Base-by-base conservation (phyloP, 768 basidiomycete species). In the Floccularia luteovirens region DNA sequence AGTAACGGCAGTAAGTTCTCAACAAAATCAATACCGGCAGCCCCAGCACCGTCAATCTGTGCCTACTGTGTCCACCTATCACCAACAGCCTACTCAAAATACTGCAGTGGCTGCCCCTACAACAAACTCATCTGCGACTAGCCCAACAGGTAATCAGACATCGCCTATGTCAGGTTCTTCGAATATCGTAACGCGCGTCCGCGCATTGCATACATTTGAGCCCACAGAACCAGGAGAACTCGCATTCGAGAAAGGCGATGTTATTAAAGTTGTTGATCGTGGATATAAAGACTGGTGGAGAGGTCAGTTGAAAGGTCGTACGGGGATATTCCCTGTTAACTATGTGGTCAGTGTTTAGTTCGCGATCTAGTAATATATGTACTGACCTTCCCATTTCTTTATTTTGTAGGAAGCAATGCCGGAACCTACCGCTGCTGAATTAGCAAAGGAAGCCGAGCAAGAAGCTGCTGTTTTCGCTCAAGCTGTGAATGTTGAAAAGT, bases 241-340 rank as follows among this genome's bases (percentile, higher is more conserved):
- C 1, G 80, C 82, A 1, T 94, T 98, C 53, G 83, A 90, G 37
- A 85, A 84, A 48, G 94, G 92, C 1, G 93, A 96, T 48, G 69
- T 94, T 33, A 91, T 97, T 67, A 90, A 91, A 53, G 93, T 98
- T 11, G 81, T 97, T 17, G 91, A 96, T 57, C 77, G 90, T 19
- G 85, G 83, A 17, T 94, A 94, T 60, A 85, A 89, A 51, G 91
- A 96, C 55, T 98, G 94, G 94, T 97, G 92, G 90, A 64, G 90
- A 17, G 94, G 94, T 1, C 91, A 96, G 49, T 59, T 93, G 32
- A 86, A 80, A 53, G 92, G 90, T 0, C 67, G 87, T 43, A 90
- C 91, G 2, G 91, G 91, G 31, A 98, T 98, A 34, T 97, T 98
- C 60, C 94, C 94, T 0, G 90, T 94, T 14, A 96, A 94, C 58